Evolutionary conservation across 2,329 filamentous ascomycete species (phyloP), one percentile per base, ranked within the genome.

Genomic region (Trichoderma citrinoviride): DNA sequence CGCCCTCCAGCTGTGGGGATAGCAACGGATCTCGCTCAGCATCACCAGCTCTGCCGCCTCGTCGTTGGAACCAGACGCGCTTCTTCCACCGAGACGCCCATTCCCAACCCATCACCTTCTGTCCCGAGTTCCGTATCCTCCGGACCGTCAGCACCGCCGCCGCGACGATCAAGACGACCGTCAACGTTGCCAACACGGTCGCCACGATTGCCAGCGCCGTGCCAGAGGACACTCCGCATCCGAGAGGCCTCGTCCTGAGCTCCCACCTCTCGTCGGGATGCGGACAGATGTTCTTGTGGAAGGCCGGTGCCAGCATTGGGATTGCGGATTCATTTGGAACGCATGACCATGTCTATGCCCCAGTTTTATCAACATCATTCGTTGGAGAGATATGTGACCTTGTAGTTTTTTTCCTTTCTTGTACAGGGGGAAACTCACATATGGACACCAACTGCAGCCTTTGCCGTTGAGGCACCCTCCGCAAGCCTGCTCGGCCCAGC

Each of bases 271-370:
- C 77, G 1, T 78, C 78, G 77, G 77, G 80, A 66, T 84, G 77
- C 7, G 84, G 85, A 67, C 84, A 87, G 10, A 85, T 76, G 56
- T 81, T 72, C 46, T 80, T 74, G 64, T 85, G 76, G 69, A 77
- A 81, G 2, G 81, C 79, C 2, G 84, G 84, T 2, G 83, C 83
- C 17, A 86, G 74, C 33, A 83, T 70, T 0, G 78, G 81, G 10
- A 84, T 71, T 0, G 67, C 62, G 64, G 80, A 72, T 17, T 76
- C 73, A 66, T 85, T 85, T 23, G 84, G 84, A 1, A 86, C 80
- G 70, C 84, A 87, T 0, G 81, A 79, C 73, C 79, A 82, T 5
- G 83, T 82, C 83, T 85, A n/a, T n/a, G n/a, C n/a, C n/a, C n/a
- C n/a, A n/a, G n/a, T n/a, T n/a, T n/a, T n/a, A n/a, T n/a, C n/a